Conservation (phyloP, 176 grass and related monocot species). For the Oryza glumipatula region DNA sequence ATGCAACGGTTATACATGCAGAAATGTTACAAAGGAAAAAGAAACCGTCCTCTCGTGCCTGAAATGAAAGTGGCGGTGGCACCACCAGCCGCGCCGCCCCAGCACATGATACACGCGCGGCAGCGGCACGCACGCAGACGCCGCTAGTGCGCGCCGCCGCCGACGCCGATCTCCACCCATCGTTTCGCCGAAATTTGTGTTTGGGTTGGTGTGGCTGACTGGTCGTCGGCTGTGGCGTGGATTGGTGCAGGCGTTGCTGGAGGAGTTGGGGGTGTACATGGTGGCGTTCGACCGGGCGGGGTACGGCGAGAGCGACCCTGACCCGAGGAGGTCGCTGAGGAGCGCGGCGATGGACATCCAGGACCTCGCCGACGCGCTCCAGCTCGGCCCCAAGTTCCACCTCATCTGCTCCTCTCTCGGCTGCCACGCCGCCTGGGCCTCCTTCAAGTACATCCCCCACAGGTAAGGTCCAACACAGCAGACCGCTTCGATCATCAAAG, state of each 20-base stretch:
- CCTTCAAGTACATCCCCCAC: slow-evolving; percentile 73
- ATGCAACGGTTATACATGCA: background rate
- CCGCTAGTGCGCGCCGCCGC: too few species aligned
- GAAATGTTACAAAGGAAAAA: too few species aligned
- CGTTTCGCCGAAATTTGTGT: too few species aligned
- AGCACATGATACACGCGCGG: background rate
- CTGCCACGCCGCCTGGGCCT: slow-evolving; percentile 73
- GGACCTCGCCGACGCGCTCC: slow-evolving; percentile 76
- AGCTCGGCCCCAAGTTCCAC: slow-evolving; percentile 64
- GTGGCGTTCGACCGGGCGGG: slow-evolving; percentile 81
- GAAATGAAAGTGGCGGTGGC: background rate
- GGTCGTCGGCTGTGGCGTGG: too few species aligned
- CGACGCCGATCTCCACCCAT: too few species aligned
- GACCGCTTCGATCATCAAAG: too few species aligned
- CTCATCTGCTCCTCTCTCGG: slow-evolving; percentile 70
- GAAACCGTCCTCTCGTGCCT: background rate
- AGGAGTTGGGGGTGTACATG: slow-evolving; percentile 72
- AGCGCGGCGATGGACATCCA: slow-evolving; percentile 65
- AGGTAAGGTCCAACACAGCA: slow-evolving; percentile 6
- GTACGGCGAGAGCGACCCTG: slow-evolving; percentile 82
- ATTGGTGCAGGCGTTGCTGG: slow-evolving; percentile 51
- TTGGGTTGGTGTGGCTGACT: too few species aligned
- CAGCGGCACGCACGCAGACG: too few species aligned
- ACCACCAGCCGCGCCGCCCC: background rate
- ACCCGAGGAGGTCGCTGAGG: slow-evolving; percentile 50